Percentiles rank a stretch among this genome's conserved stretches.
Evolutionary conservation across 2,329 filamentous ascomycete genomes (phyloP).

Genomic region (Diaporthe sp.): DNA sequence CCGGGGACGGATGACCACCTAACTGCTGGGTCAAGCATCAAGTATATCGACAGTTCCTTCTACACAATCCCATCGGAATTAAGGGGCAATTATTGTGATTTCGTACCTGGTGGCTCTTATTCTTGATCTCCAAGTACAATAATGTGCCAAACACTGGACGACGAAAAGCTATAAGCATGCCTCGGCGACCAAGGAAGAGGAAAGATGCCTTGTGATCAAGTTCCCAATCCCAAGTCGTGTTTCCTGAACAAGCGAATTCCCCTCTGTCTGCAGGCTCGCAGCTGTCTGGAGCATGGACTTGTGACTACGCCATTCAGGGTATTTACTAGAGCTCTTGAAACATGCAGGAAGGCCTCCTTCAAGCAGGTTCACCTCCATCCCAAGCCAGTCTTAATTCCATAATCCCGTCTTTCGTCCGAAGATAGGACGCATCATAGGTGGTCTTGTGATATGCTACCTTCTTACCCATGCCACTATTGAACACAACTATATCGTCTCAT

Average conservation of each 20-base stretch:
- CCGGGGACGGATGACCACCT: too few relatives aligned
- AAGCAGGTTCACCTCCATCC: background rate
- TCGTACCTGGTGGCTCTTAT: background rate
- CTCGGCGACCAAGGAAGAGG: background rate
- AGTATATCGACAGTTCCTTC: too few relatives aligned
- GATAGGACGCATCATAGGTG: background rate
- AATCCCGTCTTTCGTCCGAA: background rate
- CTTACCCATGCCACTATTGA: background rate
- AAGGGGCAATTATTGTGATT: background rate
- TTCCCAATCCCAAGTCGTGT: background rate
- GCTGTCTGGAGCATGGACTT: background rate
- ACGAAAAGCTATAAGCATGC: too few relatives aligned
- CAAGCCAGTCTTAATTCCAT: background rate
- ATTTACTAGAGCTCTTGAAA: background rate
- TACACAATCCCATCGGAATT: background rate
- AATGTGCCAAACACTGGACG: too few relatives aligned
- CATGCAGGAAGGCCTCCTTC: background rate
- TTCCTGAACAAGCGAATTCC: background rate
- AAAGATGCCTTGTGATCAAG: background rate
- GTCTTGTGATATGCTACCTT: background rate
- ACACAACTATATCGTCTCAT: background rate
- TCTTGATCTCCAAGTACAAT: too few relatives aligned
- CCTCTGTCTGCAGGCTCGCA: background rate
- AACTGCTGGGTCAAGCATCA: background rate
- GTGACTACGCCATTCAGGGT: background rate